These are phyloP conservation scores for Biancaea sappan DNA, from an alignment of 306 rosid genomes.

Conservation along the genomic window DNA sequence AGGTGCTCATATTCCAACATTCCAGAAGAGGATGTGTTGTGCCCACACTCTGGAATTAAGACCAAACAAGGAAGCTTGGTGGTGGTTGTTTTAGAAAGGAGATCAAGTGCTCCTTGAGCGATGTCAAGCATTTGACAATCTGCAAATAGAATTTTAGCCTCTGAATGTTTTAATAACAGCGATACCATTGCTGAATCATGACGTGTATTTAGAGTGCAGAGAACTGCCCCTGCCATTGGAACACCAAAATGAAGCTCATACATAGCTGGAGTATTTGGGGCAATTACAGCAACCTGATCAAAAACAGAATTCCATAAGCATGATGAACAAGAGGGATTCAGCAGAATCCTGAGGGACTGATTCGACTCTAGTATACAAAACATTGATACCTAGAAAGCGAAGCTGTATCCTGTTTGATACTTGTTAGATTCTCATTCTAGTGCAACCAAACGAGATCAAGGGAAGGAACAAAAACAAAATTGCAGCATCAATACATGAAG, in stretches of 20 bases:
- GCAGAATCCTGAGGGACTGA: not conserved
- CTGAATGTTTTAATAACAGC: constrained; percentile 61
- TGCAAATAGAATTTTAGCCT: constrained; percentile 67
- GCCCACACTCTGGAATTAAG: constrained; percentile 51
- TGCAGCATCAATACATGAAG: not conserved
- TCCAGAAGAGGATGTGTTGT: constrained; percentile 27
- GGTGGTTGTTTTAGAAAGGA: constrained; percentile 44
- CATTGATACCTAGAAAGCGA: too few relatives aligned
- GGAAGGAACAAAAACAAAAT: not conserved
- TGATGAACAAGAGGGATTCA: not conserved
- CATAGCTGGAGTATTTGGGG: constrained; percentile 79
- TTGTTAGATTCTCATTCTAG: too few relatives aligned
- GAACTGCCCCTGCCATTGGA: constrained; percentile 89
- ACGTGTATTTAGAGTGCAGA: constrained; percentile 71
- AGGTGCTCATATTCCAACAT: constrained; percentile 65
- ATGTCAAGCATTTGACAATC: constrained; percentile 60
- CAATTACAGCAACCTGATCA: constrained; percentile 79
- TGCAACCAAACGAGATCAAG: not conserved
- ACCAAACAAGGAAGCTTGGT: constrained; percentile 54
- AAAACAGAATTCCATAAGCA: not conserved
- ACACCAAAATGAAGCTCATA: constrained; percentile 88
- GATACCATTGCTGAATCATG: constrained; percentile 69
- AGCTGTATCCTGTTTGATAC: too few relatives aligned
- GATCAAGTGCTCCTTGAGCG: constrained; percentile 61
- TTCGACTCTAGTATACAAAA: too few relatives aligned